phyloP scores from a whole-genome alignment of 208 protist species.

The Trypanosoma congolense region DNA sequence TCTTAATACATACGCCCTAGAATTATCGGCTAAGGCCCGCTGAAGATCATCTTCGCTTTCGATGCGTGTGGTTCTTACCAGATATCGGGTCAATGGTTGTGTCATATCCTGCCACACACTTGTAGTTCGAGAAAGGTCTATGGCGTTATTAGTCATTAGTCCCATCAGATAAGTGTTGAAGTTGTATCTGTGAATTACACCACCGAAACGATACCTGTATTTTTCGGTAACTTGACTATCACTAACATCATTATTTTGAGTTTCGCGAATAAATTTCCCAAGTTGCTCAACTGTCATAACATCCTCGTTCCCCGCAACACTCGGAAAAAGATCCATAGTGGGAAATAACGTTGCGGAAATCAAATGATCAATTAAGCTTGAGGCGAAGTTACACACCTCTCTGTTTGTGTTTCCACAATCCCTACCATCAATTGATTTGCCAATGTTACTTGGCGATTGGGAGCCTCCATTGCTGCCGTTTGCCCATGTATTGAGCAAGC shows the following conservation, averaged over 20 bases:
- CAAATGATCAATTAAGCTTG: conserved; percentile 58
- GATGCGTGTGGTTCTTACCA: conserved; percentile 55
- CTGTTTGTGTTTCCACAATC: no score
- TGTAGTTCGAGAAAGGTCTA: conserved; percentile 69
- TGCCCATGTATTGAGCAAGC: conserved; percentile 73
- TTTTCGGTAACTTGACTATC: conserved; percentile 78
- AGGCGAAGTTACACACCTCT: conserved; percentile 33
- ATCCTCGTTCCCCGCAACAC: conserved; percentile 59
- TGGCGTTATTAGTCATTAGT: conserved; percentile 76
- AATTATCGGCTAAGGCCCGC: conserved; percentile 30
- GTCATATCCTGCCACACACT: conserved; percentile 90
- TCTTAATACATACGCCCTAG: conserved; percentile 50
- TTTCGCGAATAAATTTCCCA: conserved; percentile 70
- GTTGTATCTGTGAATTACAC: conserved; percentile 81
- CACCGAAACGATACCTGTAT: conserved; percentile 84
- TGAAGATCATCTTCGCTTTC: conserved; percentile 63
- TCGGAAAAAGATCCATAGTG: conserved; percentile 67
- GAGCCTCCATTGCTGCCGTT: conserved; percentile 54
- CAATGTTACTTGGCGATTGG: no score
- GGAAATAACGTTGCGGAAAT: conserved; percentile 55
- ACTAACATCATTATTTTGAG: conserved; percentile 60
- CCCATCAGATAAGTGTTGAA: conserved; percentile 75
- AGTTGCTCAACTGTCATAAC: conserved; percentile 69
- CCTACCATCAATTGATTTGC: no score
- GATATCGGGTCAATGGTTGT: conserved; percentile 79